These are phyloP conservation scores for Dalbergia oliveri DNA, from an alignment of 306 rosid species.

Conservation along the genomic window DNA sequence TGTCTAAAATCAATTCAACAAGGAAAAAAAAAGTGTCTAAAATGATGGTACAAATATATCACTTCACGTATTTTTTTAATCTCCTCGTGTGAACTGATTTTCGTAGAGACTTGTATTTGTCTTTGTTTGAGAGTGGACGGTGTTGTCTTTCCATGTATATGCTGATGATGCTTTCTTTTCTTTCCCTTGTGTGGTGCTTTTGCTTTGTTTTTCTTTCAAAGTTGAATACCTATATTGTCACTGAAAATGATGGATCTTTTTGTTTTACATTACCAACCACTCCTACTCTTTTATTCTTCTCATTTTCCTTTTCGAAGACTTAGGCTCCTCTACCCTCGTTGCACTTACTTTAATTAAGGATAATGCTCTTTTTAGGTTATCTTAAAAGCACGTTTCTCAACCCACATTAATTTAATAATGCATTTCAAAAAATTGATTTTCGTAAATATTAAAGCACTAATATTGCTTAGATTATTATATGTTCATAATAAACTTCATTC, in stretches of 20 bases:
- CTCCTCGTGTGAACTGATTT: too few species aligned
- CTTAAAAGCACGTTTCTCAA: background rate
- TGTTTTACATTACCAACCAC: background rate
- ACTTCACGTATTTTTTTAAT: too few species aligned
- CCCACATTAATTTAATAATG: background rate
- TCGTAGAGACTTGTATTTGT: constrained; percentile 23
- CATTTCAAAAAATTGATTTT: background rate
- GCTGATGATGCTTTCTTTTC: background rate
- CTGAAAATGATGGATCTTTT: background rate
- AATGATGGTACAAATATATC: too few species aligned
- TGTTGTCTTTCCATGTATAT: background rate
- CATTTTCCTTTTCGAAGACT: background rate
- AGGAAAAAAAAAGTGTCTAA: too few species aligned
- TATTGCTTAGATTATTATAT: background rate
- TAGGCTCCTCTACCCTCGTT: background rate
- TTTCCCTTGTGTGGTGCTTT: too few species aligned
- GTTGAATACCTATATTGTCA: background rate
- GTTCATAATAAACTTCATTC: background rate
- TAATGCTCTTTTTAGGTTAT: background rate
- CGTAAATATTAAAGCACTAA: background rate
- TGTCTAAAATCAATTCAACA: too few species aligned
- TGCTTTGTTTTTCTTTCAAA: background rate
- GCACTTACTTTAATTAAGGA: background rate
- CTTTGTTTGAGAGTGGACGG: background rate
- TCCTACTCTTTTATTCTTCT: background rate